Base-by-base conservation (phyloP, 2,329 filamentous ascomycete genomes). In the Aspergillus transmontanensis region DNA sequence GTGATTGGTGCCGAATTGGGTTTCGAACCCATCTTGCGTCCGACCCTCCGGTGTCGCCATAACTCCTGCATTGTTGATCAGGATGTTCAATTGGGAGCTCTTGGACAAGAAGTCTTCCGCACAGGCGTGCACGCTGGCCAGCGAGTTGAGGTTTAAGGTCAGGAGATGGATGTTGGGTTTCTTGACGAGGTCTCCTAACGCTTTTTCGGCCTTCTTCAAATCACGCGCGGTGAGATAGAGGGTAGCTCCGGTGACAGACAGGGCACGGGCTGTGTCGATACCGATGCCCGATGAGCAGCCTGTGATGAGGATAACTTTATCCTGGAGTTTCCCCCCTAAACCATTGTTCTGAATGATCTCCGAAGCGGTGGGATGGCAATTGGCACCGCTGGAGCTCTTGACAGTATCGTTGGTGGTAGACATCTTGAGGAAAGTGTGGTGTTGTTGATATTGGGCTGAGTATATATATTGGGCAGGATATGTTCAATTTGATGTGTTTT, bases 1-100 rank as follows among this genome's bases (percentile, higher is more conserved):
- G 66, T 87, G 80, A 69, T 87, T 86, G 1, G 79, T 82, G 23
- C 78, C 84, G 58, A 87, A 82, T 59, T 87, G 84, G 0, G 72
- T 69, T 68, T 87, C 85, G 65, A 81, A 80, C 1, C 66, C 66
- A 28, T 65, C 62, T 16, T 60, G 80, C 78, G 70, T 85, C 77
- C 63, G 70, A 76, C 70, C 71, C 32, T 69, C 65, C 2, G 65
- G 69, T 6, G 64, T 55, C 6, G 59, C 68, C 74, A 85, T 82
- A 51, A 86, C 76, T 1, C 76, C 82, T 1, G 78, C 82, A 64
- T 83, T 84, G 68, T 73, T 76, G 55, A 84, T 69, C 19, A 84
- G 59, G 21, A 72, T 64, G 32, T 64, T 69, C 16, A 72, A 53
- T 7, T 62, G 57, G 28, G 60, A 32, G 14, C 53, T 66, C 5